Percentiles rank a stretch among this genome's conserved stretches.
Evolutionary conservation across 2,329 filamentous ascomycete species (phyloP).

Genomic region (Grosmannia huntii): DNA sequence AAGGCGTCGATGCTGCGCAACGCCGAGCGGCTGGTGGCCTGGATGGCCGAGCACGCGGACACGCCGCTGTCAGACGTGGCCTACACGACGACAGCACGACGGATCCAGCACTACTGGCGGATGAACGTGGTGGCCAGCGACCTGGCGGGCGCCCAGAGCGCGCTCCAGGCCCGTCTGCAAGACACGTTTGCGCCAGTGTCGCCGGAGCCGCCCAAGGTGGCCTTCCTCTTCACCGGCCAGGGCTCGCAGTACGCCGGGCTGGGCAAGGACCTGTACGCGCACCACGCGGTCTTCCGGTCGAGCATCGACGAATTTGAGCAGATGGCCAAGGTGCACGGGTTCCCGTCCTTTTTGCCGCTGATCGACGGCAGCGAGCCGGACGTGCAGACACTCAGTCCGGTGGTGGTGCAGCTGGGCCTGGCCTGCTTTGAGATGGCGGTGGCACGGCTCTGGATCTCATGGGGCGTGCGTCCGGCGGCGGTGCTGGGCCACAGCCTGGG

Average conservation of each 20-base stretch:
- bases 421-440: slow-evolving; percentile 45
- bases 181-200: slow-evolving; percentile 30
- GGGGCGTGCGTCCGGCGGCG: slow-evolving; percentile 40
- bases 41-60: slow-evolving; percentile 38
- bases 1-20: slow-evolving; percentile 46
- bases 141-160: slow-evolving; percentile 27
- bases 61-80: slow-evolving; percentile 44
- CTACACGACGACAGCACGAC: slow-evolving; percentile 56
- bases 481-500: slow-evolving; percentile 54
- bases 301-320: slow-evolving; percentile 45
- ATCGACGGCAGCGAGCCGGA: slow-evolving; percentile 32
- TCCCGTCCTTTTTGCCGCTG: slow-evolving; percentile 43
- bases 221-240: slow-evolving; percentile 44
- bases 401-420: slow-evolving; percentile 41
- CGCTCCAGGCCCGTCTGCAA: slow-evolving; percentile 26
- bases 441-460: slow-evolving; percentile 40
- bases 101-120: slow-evolving; percentile 46
- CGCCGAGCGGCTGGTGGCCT: slow-evolving; percentile 38
- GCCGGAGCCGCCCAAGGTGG: slow-evolving; percentile 32
- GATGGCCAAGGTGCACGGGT: slow-evolving; percentile 34
- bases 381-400: slow-evolving; percentile 31
- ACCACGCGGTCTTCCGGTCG: slow-evolving; percentile 33
- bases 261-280: slow-evolving; percentile 35
- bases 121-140: slow-evolving; percentile 31
- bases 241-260: slow-evolving; percentile 40